Evolutionary conservation across 495 filamentous ascomycete species (phyloP).

Genomic region (Pyrenula aspistea): DNA sequence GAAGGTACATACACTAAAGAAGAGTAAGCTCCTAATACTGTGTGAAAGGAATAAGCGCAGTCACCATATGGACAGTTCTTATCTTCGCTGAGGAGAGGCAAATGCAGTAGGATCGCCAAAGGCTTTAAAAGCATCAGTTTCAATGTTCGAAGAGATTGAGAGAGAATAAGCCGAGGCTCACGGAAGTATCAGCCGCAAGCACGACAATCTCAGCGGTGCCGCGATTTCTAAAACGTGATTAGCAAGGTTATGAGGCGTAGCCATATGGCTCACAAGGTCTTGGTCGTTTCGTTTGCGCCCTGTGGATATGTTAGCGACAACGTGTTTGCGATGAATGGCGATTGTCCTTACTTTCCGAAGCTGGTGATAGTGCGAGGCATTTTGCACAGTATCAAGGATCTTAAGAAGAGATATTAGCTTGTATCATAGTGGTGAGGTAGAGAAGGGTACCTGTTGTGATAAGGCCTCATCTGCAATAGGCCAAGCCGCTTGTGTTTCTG

Average conservation of each 20-base stretch:
- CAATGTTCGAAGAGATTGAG: no score
- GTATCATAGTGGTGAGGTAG: no score
- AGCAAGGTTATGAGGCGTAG: no score
- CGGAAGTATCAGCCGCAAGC: constrained; percentile 48
- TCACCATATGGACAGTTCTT: constrained; percentile 61
- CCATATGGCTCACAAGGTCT: no score
- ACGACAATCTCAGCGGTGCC: constrained; percentile 83
- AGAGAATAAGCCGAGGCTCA: no score
- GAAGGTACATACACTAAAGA: not conserved
- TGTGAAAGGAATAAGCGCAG: constrained; percentile 47
- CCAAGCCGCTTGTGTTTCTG: no score
- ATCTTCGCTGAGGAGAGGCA: constrained; percentile 79
- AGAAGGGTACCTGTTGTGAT: constrained; percentile 59
- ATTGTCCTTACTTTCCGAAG: constrained; percentile 66
- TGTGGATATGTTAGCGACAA: no score
- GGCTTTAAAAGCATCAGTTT: no score
- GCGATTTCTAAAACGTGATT: constrained; percentile 50
- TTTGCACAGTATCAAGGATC: constrained; percentile 70
- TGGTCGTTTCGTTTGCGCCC: not conserved
- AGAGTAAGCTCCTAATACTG: no score
- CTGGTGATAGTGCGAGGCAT: constrained; percentile 72
- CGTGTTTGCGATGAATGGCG: constrained; percentile 36
- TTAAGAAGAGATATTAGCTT: constrained; percentile 23
- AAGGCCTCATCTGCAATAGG: constrained; percentile 75
- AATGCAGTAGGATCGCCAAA: constrained; percentile 57